phyloP scores from a whole-genome alignment of 1,284 basidiomycete genomes.

The Ganoderma resinaceum region DNA sequence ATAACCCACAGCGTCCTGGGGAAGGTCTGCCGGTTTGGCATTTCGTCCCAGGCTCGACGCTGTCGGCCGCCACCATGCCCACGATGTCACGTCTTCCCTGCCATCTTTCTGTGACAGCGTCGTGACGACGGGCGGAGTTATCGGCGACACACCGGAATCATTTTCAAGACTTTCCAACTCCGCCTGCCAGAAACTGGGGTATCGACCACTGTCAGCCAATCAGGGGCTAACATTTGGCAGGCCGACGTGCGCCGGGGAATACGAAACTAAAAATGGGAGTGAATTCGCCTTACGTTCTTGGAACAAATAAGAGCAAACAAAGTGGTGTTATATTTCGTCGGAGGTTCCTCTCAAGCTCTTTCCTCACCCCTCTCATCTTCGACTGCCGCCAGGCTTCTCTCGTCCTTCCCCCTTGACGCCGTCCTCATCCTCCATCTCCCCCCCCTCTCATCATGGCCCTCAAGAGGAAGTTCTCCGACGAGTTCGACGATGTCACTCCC shows the following conservation, averaged over 20 bases:
- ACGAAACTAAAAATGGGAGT: conserved; percentile 30
- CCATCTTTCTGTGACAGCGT: conserved; percentile 20
- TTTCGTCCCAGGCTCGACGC: conserved; percentile 15
- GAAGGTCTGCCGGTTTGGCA: conserved; percentile 3
- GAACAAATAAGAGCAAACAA: conserved; percentile 39
- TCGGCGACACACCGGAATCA: conserved; percentile 22
- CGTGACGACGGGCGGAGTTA: conserved; percentile 26
- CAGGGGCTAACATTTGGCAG: conserved; percentile 11
- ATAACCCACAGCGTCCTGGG: not conserved
- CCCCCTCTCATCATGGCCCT: conserved; percentile 55
- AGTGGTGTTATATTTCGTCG: conserved; percentile 33
- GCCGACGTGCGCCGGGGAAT: conserved; percentile 35
- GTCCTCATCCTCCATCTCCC: conserved; percentile 12
- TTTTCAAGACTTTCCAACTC: conserved; percentile 27
- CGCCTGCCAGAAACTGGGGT: conserved; percentile 30
- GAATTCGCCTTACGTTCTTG: conserved; percentile 28
- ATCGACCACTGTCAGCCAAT: conserved; percentile 27
- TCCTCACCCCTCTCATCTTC: conserved; percentile 34
- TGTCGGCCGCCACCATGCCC: conserved; percentile 21
- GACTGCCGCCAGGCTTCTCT: conserved; percentile 6
- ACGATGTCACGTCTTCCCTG: conserved; percentile 22
- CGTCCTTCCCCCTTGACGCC: conserved; percentile 14
- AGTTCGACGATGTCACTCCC: conserved; percentile 57
- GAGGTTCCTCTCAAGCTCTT: conserved; percentile 31
- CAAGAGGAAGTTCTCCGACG: conserved; percentile 76